Percentiles rank a stretch among this genome's conserved stretches.
Evolutionary conservation across 495 filamentous ascomycete genomes (phyloP).

Genomic region (Aspergillus incahuasiensis): DNA sequence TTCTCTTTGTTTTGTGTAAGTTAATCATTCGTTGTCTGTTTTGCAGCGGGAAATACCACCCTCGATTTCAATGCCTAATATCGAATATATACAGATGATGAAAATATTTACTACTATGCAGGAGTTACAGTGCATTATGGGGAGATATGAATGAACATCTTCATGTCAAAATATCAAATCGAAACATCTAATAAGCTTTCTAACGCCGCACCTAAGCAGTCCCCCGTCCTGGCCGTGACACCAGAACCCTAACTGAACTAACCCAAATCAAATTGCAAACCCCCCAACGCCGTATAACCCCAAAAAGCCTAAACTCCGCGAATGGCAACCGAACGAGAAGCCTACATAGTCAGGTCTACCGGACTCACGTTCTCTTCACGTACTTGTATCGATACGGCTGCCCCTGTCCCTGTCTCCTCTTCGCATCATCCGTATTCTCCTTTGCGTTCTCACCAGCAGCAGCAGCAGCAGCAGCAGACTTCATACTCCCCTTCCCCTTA

Average conservation of each 20-base stretch:
- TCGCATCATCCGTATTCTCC: conserved; percentile 24
- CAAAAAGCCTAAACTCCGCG: too few species aligned
- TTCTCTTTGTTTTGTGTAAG: neutral
- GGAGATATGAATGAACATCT: too few species aligned
- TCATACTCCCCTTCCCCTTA: neutral
- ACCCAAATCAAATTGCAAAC: neutral
- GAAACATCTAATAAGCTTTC: neutral
- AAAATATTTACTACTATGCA: too few species aligned
- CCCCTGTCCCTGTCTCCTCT: conserved; percentile 29
- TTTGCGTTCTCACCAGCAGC: conserved; percentile 14
- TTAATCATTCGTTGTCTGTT: too few species aligned
- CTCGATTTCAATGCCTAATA: too few species aligned
- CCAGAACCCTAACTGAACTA: neutral
- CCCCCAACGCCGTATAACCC: neutral
- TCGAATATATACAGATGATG: too few species aligned
- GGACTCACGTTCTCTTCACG: conserved; percentile 17
- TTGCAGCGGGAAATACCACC: too few species aligned
- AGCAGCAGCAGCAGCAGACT: neutral
- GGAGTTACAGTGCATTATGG: too few species aligned
- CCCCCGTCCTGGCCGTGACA: neutral
- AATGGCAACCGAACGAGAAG: too few species aligned
- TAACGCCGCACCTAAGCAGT: neutral
- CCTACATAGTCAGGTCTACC: too few species aligned
- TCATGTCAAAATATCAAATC: neutral
- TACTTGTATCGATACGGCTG: conserved; percentile 42